Base-by-base conservation (phyloP, 1,284 basidiomycete genomes). In the Mycosarcoma mackinlayi region DNA sequence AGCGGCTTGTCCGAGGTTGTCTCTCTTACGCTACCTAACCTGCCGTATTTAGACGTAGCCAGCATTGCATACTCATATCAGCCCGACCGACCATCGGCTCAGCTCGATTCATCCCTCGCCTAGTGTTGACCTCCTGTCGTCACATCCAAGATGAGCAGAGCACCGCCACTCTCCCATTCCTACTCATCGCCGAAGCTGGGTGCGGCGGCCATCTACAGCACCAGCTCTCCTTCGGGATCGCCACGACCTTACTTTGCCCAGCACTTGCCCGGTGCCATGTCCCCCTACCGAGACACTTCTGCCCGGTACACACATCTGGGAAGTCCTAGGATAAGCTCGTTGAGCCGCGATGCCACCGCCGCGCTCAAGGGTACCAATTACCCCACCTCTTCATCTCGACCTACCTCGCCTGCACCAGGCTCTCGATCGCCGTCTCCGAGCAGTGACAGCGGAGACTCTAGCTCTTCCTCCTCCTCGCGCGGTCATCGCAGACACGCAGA, bases 281-380 rank as follows among this genome's bases (percentile, higher is more conserved):
- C 79, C 10, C 79, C 79, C 7, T 80, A 79, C 33, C 71, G 79
- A 33, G 79, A 80, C 38, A 76, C 77, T 0, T 66, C 77, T 6
- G 50, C 76, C 3, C 70, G 79, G 38, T 76, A 79, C 45, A 57
- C 76, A 19, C 62, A 75, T 40, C 39, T 70, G 3, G 70, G 76
- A 25, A 77, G 75, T 46, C 77, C 79, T 8, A 55, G 79, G 23
- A 76, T 73, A 50, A 78, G 76, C 47, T 76, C 76, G 28, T 60
- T 80, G n/a, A 66, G 77, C 11, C 66, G 79, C 5, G 77, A 80
- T 42, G 76, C 77, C 27, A 69, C 75, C 16, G 66, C 75, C 4
- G 63, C 77, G 11, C 49, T 76, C 19, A 65, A 59, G 31, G 60
- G 53, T 14, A 64, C 45, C 58, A 55, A 60, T 23, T 80, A 79